Evolutionary conservation across 208 protist species (phyloP).

Genomic region (Histomonas meleagridis): DNA sequence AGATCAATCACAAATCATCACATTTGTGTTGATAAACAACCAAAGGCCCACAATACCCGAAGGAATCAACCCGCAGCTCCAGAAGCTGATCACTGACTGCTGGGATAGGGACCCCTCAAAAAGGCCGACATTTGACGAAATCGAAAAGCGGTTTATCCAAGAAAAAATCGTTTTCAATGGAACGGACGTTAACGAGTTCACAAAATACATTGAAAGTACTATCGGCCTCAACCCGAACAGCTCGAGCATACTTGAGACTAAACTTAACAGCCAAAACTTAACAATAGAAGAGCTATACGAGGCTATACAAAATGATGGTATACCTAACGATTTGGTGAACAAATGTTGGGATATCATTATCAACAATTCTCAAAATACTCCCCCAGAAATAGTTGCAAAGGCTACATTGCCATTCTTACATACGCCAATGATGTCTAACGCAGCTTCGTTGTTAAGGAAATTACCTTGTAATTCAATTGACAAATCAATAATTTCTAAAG

Average conservation of each 20-base stretch:
- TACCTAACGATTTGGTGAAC: background rate
- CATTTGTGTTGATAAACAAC: background rate
- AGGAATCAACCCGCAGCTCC: background rate
- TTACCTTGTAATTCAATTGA: background rate
- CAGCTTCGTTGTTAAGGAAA: background rate
- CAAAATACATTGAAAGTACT: background rate
- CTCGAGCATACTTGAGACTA: background rate
- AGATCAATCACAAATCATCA: background rate
- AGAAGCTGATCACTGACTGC: background rate
- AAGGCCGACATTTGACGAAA: slow-evolving; percentile 14
- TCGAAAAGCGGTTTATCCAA: background rate
- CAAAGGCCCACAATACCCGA: background rate
- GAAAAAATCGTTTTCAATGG: background rate
- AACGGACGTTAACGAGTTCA: background rate
- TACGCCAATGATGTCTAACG: background rate
- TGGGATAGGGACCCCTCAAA: background rate
- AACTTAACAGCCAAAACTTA: background rate
- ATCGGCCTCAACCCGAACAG: background rate
- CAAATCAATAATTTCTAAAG: background rate
- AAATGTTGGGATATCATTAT: background rate
- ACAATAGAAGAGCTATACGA: background rate
- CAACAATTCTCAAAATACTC: too few species aligned
- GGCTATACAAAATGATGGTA: background rate
- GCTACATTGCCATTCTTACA: background rate
- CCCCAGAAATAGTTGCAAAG: background rate